These are phyloP conservation scores for Diaporthe ilicicola DNA, from an alignment of 2,329 filamentous ascomycete genomes.

Conservation along the genomic window DNA sequence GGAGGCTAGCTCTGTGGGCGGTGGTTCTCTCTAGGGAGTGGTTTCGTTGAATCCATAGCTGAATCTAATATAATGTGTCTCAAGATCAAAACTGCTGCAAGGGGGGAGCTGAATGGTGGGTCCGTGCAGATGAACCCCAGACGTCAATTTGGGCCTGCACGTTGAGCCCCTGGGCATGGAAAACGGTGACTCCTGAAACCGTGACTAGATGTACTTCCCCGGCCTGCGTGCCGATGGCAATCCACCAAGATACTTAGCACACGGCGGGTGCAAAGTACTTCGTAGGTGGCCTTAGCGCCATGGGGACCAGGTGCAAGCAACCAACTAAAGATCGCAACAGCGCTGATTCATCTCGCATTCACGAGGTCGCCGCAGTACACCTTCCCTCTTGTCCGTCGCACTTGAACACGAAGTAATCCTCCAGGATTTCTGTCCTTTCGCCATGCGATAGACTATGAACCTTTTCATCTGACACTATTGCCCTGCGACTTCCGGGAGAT, in stretches of 20 bases:
- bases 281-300: conserved; percentile 23
- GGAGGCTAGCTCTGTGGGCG: neutral
- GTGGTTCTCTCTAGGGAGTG: neutral
- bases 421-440: neutral
- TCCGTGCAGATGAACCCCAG: conserved; percentile 6
- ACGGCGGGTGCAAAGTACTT: neutral
- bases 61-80: conserved; percentile 8
- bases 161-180: neutral
- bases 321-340: conserved; percentile 2
- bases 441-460: conserved; percentile 28
- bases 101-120: conserved; percentile 5
- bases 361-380: conserved; percentile 30
- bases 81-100: conserved; percentile 4
- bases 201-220: neutral
- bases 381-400: conserved; percentile 13
- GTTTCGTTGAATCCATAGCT: neutral
- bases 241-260: conserved; percentile 7
- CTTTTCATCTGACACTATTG: conserved; percentile 26
- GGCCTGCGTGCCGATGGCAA: neutral
- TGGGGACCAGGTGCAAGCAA: conserved; percentile 7
- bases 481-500: conserved; percentile 23
- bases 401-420: conserved; percentile 26
- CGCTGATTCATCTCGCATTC: conserved; percentile 29
- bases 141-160: conserved; percentile 13
- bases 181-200: conserved; percentile 11